Evolutionary conservation across 352 stramenopile genomes (phyloP).

Genomic region (Pythium grandisporangium): DNA sequence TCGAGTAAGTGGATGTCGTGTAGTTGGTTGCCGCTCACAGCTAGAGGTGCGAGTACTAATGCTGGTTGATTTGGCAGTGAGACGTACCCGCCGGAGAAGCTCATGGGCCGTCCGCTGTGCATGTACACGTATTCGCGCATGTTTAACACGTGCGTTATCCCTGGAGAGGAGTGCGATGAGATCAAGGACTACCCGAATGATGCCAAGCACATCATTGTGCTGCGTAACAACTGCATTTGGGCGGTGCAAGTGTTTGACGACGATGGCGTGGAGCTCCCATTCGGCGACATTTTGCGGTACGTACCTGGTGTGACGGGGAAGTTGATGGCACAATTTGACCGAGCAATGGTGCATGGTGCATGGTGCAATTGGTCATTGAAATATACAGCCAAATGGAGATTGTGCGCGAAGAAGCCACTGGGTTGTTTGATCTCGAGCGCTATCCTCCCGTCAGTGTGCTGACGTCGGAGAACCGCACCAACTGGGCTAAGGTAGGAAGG

Average conservation of each 20-base stretch:
- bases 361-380: not conserved
- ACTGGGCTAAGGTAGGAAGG: constrained; percentile 89
- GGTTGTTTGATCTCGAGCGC: constrained; percentile 76
- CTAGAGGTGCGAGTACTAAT: not conserved
- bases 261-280: constrained; percentile 51
- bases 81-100: constrained; percentile 87
- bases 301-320: too few relatives aligned
- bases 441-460: constrained; percentile 90
- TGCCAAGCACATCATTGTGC: constrained; percentile 90
- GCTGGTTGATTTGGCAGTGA: constrained; percentile 47
- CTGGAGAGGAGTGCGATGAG: constrained; percentile 81
- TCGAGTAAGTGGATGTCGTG: constrained; percentile 41
- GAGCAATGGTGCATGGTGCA: not conserved
- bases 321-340: too few relatives aligned
- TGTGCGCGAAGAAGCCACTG: constrained; percentile 77
- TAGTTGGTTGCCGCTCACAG: not conserved
- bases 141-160: constrained; percentile 96
- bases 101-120: constrained; percentile 91
- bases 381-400: constrained; percentile 56
- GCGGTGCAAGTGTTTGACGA: constrained; percentile 72
- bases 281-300: constrained; percentile 69
- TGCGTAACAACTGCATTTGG: constrained; percentile 89
- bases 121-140: constrained; percentile 92
- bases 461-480: constrained; percentile 92
- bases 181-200: constrained; percentile 85